Evolutionary conservation across 169 alveolate species (phyloP).

Genomic region (Plasmodium cynomolgi): DNA sequence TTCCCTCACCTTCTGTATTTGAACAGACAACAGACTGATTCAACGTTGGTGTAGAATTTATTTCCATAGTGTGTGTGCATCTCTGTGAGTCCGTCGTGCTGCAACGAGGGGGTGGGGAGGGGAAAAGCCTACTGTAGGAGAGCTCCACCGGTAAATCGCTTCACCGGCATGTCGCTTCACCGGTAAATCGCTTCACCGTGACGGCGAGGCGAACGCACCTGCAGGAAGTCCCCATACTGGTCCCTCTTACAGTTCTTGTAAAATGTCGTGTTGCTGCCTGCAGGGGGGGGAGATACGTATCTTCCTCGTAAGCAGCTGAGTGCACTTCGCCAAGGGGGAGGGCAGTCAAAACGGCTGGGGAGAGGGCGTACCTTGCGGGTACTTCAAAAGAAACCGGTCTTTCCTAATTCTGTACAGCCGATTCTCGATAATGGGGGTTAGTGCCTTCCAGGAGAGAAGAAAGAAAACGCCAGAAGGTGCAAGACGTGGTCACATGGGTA

Average conservation of each 20-base stretch:
- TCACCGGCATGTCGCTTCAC: no score
- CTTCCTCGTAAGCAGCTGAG: neutral
- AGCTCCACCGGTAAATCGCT: neutral
- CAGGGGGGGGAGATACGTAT: neutral
- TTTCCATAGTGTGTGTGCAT: conserved; percentile 66
- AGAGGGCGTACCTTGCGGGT: conserved; percentile 32
- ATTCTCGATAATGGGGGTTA: conserved; percentile 50
- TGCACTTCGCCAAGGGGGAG: neutral
- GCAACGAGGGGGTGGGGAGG: neutral
- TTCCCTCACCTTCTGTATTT: conserved; percentile 44
- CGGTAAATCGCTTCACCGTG: neutral
- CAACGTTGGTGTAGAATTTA: conserved; percentile 26
- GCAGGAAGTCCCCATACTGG: conserved; percentile 39
- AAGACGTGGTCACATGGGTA: neutral
- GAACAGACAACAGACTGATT: conserved; percentile 31
- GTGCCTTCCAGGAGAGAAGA: conserved; percentile 9
- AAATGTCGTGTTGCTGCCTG: conserved; percentile 51
- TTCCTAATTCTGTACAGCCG: conserved; percentile 29
- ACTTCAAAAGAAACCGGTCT: conserved; percentile 61
- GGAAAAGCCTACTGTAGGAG: neutral
- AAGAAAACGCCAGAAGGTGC: neutral
- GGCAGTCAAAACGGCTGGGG: neutral
- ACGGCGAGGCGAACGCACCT: neutral
- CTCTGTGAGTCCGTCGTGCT: conserved; percentile 67
- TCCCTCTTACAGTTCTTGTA: conserved; percentile 64